Evolutionary conservation across 1,284 basidiomycete species (phyloP).

Genomic region (Sporisorium graminicola): DNA sequence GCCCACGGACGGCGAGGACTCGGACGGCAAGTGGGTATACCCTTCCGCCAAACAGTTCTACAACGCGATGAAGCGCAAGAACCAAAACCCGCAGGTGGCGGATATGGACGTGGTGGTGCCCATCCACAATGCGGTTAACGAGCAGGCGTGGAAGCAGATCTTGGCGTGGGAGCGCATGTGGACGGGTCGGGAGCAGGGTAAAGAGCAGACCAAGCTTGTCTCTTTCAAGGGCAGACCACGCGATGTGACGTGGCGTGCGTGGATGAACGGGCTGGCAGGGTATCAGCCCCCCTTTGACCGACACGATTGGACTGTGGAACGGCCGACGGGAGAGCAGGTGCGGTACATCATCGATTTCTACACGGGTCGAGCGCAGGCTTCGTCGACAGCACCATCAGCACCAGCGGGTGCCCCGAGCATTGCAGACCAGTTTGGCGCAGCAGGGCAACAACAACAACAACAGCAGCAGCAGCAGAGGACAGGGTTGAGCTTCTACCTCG

Average conservation of each 20-base stretch:
- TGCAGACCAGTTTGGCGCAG: slow-evolving; percentile 19
- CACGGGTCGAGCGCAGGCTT: slow-evolving; percentile 76
- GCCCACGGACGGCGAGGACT: slow-evolving; percentile 29
- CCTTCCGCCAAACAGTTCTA: slow-evolving; percentile 99
- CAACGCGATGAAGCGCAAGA: slow-evolving; percentile 90
- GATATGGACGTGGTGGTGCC: slow-evolving; percentile 98
- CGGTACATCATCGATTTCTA: slow-evolving; percentile 99
- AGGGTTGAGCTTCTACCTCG: slow-evolving; percentile 83
- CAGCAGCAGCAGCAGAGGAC: slow-evolving; percentile 21
- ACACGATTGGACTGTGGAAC: slow-evolving; percentile 96
- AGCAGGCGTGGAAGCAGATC: slow-evolving; percentile 92
- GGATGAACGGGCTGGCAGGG: slow-evolving; percentile 86
- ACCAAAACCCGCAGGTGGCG: slow-evolving; percentile 75
- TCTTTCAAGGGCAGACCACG: slow-evolving; percentile 77
- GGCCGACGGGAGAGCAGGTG: slow-evolving; percentile 82
- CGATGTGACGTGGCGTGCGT: slow-evolving; percentile 81
- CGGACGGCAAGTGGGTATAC: slow-evolving; percentile 85
- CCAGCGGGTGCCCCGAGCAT: slow-evolving; percentile 40
- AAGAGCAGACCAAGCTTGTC: slow-evolving; percentile 79
- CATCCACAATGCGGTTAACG: slow-evolving; percentile 99
- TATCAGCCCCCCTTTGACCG: slow-evolving; percentile 95
- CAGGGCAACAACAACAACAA: background rate
- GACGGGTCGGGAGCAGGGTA: slow-evolving; percentile 14
- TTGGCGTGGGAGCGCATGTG: slow-evolving; percentile 82
- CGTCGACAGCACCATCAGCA: slow-evolving; percentile 51